Percentiles rank a stretch among this genome's conserved stretches.
Conservation (phyloP, 768 basidiomycete genomes). For the Daedalea quercina region DNA sequence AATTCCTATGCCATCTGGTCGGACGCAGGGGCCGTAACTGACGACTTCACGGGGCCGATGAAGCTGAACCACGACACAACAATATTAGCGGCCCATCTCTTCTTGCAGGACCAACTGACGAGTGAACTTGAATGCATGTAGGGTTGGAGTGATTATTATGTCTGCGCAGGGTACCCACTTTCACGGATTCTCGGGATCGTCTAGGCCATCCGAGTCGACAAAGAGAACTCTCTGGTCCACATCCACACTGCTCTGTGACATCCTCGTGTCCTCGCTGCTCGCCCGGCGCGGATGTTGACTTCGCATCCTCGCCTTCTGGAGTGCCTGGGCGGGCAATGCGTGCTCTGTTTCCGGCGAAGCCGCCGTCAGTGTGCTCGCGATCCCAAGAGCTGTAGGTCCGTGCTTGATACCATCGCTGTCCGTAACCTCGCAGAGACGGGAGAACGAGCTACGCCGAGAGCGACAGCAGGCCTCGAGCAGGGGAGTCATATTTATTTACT, state of each 20-base stretch:
- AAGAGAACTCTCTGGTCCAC: constrained; percentile 7
- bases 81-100: constrained; percentile 61
- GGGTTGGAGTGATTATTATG: neutral
- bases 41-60: constrained; percentile 60
- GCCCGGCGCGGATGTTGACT: too few relatives aligned
- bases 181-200: constrained; percentile 28
- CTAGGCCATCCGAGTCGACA: constrained; percentile 29
- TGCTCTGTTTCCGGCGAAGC: too few relatives aligned
- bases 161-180: constrained; percentile 20
- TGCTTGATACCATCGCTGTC: too few relatives aligned
- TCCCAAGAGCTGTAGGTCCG: too few relatives aligned
- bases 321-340: too few relatives aligned
- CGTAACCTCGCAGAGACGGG: too few relatives aligned
- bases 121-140: neutral
- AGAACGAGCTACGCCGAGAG: too few relatives aligned
- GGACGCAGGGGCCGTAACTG: constrained; percentile 65
- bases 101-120: constrained; percentile 45
- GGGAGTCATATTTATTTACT: too few relatives aligned
- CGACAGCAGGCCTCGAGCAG: too few relatives aligned
- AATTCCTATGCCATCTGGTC: constrained; percentile 44
- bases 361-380: too few relatives aligned
- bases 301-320: too few relatives aligned
- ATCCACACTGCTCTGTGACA: neutral
- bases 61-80: constrained; percentile 64
- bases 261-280: neutral